Conservation (phyloP, 345 rosid species). For the Salix caprea region DNA sequence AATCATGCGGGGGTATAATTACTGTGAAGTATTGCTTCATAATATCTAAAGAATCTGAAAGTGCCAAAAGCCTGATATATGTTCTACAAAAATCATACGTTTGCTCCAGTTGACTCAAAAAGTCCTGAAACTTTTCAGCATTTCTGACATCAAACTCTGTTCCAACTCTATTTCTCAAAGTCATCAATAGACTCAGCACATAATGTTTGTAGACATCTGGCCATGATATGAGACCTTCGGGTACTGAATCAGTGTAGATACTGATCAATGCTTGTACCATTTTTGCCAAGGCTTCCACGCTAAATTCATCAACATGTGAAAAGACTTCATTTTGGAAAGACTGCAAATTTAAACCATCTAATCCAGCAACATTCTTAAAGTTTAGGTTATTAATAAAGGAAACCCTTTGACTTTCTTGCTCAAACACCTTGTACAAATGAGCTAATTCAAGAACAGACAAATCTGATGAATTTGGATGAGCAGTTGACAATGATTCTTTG, state of each 20-base stretch:
- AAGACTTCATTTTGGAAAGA: conserved; percentile 60
- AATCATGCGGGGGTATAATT: conserved; percentile 41
- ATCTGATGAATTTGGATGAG: conserved; percentile 24
- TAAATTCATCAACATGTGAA: conserved; percentile 48
- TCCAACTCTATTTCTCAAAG: conserved; percentile 42
- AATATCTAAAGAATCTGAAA: conserved; percentile 58
- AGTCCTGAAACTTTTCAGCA: conserved; percentile 65
- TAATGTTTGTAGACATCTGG: conserved; percentile 72
- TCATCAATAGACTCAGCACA: conserved; percentile 43
- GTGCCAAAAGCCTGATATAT: conserved; percentile 58
- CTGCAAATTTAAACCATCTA: conserved; percentile 61
- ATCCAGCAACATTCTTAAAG: conserved; percentile 71
- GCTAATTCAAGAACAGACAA: conserved; percentile 36
- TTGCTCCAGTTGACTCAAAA: conserved; percentile 59
- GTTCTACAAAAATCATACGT: conserved; percentile 48
- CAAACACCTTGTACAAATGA: conserved; percentile 47
- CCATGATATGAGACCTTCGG: conserved; percentile 54
- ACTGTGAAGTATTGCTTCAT: conserved; percentile 53
- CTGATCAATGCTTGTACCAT: conserved; percentile 59
- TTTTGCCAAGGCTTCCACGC: conserved; percentile 76
- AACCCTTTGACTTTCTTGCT: conserved; percentile 75
- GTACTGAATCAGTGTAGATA: conserved; percentile 37
- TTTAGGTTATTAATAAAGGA: conserved; percentile 71
- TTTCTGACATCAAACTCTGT: conserved; percentile 40
- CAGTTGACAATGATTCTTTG: conserved; percentile 34